These are phyloP conservation scores for Basidioascus undulatus DNA, from an alignment of 768 basidiomycete genomes.

Conservation along the genomic window DNA sequence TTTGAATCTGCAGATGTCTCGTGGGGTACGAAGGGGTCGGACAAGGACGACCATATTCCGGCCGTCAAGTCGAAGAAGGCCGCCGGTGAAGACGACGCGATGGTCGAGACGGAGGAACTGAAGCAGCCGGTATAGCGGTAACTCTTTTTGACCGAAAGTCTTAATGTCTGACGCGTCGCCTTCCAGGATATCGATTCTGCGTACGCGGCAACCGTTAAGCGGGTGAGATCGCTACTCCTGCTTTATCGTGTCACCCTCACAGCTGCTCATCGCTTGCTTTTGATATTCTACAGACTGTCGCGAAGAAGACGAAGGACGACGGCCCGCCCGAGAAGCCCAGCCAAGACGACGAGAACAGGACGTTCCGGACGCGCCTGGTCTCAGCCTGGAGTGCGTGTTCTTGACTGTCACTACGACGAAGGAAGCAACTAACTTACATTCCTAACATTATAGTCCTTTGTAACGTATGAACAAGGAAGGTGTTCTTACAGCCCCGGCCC, in stretches of 20 bases:
- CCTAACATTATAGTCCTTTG: too few species aligned
- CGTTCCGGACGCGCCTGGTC: constrained; percentile 73
- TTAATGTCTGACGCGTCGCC: too few species aligned
- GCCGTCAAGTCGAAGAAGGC: constrained; percentile 63
- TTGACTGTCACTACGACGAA: not conserved
- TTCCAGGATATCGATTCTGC: constrained; percentile 56
- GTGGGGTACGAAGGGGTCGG: constrained; percentile 66
- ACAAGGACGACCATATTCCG: constrained; percentile 78
- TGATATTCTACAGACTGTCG: constrained; percentile 2
- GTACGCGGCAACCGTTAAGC: constrained; percentile 57
- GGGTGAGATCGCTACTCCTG: constrained; percentile 14
- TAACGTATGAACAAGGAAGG: too few species aligned
- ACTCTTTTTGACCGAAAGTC: too few species aligned
- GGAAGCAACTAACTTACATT: too few species aligned
- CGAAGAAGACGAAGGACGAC: constrained; percentile 3
- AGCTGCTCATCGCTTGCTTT: not conserved
- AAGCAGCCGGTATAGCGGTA: constrained; percentile 27
- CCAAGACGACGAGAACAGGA: constrained; percentile 71
- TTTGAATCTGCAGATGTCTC: constrained; percentile 30
- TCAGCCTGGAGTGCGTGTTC: constrained; percentile 20
- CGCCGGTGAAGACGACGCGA: constrained; percentile 38
- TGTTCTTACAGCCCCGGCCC: not conserved
- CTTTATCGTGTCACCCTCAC: not conserved
- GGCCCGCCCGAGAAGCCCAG: constrained; percentile 41
- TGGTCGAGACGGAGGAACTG: constrained; percentile 64